Percentiles rank a stretch among this genome's conserved stretches.
phyloP scores from a whole-genome alignment of 2,329 filamentous ascomycete species.

The Hymenoscyphus fructigenus region DNA sequence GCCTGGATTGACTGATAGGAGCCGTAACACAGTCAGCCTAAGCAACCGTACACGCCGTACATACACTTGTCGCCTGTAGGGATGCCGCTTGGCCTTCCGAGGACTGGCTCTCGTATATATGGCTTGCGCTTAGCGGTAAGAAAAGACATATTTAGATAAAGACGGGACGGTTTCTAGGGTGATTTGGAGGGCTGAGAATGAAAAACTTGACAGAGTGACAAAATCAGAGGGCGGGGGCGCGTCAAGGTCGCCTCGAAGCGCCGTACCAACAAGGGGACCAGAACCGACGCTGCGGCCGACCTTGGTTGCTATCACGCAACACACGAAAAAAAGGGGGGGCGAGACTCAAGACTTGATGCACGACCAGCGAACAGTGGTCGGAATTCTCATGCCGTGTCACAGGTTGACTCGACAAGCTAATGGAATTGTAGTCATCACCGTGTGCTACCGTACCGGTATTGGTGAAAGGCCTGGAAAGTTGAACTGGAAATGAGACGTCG shows the following conservation, averaged over 20 bases:
- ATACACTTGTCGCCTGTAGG: background rate
- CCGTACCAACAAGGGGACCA: background rate
- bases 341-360: background rate
- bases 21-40: constrained; percentile 14
- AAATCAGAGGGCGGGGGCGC: background rate
- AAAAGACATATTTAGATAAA: background rate
- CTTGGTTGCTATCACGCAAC: background rate
- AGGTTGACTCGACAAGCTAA: background rate
- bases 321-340: background rate
- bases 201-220: background rate
- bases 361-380: background rate
- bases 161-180: background rate
- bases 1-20: background rate
- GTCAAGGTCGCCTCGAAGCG: constrained; percentile 9
- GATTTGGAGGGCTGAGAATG: background rate
- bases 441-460: background rate
- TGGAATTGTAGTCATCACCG: too few relatives aligned
- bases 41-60: background rate
- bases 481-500: background rate
- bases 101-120: background rate
- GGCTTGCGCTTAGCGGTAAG: background rate
- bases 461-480: background rate
- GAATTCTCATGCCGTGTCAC: background rate
- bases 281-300: background rate
- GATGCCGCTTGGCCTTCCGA: background rate